Conservation (phyloP, 2,329 filamentous ascomycete species). For the Verruconis gallopava region DNA sequence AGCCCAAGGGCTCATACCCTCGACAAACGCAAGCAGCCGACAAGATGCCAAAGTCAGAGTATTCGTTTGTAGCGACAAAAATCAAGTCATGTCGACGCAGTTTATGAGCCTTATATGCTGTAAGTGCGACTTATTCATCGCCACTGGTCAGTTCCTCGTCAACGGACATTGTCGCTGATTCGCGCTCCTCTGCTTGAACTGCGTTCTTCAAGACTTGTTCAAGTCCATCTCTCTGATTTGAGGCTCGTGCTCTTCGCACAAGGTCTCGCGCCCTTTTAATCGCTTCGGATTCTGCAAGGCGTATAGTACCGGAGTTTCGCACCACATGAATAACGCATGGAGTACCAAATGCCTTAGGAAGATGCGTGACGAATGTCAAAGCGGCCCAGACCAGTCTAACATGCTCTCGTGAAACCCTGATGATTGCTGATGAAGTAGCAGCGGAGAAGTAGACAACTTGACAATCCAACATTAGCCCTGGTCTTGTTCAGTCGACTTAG, state of each 20-base stretch:
- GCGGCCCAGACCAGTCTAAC: constrained; percentile 86
- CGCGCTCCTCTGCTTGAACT: not conserved
- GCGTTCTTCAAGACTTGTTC: not conserved
- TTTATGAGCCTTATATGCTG: too few relatives aligned
- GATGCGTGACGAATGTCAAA: constrained; percentile 61
- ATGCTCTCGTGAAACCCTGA: constrained; percentile 68
- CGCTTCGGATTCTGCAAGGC: constrained; percentile 81
- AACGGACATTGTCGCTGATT: too few relatives aligned
- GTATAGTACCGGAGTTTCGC: constrained; percentile 82
- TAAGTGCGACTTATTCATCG: too few relatives aligned
- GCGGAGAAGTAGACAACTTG: constrained; percentile 91
- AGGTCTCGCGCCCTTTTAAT: constrained; percentile 57
- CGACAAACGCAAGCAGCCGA: too few relatives aligned
- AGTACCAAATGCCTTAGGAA: constrained; percentile 47
- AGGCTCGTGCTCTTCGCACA: not conserved
- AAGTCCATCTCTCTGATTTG: not conserved
- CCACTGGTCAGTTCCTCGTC: too few relatives aligned
- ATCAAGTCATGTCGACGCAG: too few relatives aligned
- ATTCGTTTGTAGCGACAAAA: too few relatives aligned
- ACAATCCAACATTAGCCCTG: constrained; percentile 5
- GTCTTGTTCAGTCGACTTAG: not conserved
- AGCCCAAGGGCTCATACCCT: too few relatives aligned
- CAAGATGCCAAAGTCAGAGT: too few relatives aligned
- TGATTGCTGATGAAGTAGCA: constrained; percentile 88
- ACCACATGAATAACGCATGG: constrained; percentile 74